Evolutionary conservation across 306 rosid species (phyloP), one percentile per base, ranked within the genome.

Genomic region (Trifolium subterraneum): DNA sequence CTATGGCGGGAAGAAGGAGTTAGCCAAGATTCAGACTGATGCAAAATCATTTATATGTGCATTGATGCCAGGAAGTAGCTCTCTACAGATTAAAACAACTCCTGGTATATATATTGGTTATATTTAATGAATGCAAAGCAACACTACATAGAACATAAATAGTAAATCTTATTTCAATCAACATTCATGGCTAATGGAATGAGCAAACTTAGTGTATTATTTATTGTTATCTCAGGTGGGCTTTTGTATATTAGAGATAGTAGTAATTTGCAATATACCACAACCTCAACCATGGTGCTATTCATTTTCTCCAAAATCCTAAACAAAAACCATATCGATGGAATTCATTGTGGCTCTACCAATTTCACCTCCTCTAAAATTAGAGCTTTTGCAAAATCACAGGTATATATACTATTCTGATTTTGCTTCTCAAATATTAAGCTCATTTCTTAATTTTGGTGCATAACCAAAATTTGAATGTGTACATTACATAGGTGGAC

Each of bases 11-110:
- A 84, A 80, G 58, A 85, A 85, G 36, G 78, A 87, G 5, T 82
- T 91, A 69, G 68, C 55, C 76, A 80, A 86, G 86, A 78, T 80
- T 79, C 85, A 87, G 86, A 83, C 45, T 64, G 85, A 87, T 31
- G 88, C 62, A 4, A 92, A 88, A 56, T 87, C 96, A 15, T 93
- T 88, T 66, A 72, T 91, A 33, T 91, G 97, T 18, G 78, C 88
- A 4, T 68, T 89, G 67, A 91, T 93, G 89, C 98, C 96, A 4
- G 89, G 88, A 72, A 91, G 97, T 55, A 83, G 88, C 87, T 88
- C 94, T 15, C 50, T 10, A 10, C 90, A 88, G 56, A 87, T 91
- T 50, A 68, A 29, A 52, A 80, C 86, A 23, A 93, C 98, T 19
- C 87, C 91, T 0, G 97, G 97, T 90, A 84, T 66, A 16, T 64